Evolutionary conservation across 2,329 filamentous ascomycete genomes (phyloP).

Genomic region (Clonostachys byssicola): DNA sequence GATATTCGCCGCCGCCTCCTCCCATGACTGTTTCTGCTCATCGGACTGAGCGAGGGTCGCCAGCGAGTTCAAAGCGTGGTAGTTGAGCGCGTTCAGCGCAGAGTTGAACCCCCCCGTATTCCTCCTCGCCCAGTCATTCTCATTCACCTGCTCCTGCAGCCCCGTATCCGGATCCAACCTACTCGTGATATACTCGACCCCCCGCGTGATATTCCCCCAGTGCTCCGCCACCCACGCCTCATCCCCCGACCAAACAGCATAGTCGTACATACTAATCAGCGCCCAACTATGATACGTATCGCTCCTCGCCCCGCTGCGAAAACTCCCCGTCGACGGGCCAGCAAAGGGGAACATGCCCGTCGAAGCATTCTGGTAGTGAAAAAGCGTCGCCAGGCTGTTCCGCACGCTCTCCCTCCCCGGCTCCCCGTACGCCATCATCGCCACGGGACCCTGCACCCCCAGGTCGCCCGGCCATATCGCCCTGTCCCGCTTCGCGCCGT

Average conservation of each 20-base stretch:
- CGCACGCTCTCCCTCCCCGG: constrained; percentile 27
- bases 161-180: constrained; percentile 6
- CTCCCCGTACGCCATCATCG: constrained; percentile 1
- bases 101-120: constrained; percentile 19
- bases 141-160: constrained; percentile 7
- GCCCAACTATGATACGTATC: constrained; percentile 30
- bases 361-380: constrained; percentile 20
- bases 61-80: constrained; percentile 16
- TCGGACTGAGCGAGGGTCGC: background rate
- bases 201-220: constrained; percentile 24
- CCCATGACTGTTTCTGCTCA: background rate
- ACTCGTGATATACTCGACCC: background rate
- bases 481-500: constrained; percentile 51
- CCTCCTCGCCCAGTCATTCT: constrained; percentile 21
- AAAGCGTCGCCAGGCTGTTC: constrained; percentile 37
- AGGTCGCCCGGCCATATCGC: constrained; percentile 56
- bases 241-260: constrained; percentile 41
- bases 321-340: background rate
- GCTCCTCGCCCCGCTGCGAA: background rate
- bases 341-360: background rate
- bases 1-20: background rate
- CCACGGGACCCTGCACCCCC: constrained; percentile 32
- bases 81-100: constrained; percentile 22
- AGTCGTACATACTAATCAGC: constrained; percentile 46
- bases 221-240: constrained; percentile 30